Conservation (phyloP, 129 eudicot species). For the Arctium lappa region DNA sequence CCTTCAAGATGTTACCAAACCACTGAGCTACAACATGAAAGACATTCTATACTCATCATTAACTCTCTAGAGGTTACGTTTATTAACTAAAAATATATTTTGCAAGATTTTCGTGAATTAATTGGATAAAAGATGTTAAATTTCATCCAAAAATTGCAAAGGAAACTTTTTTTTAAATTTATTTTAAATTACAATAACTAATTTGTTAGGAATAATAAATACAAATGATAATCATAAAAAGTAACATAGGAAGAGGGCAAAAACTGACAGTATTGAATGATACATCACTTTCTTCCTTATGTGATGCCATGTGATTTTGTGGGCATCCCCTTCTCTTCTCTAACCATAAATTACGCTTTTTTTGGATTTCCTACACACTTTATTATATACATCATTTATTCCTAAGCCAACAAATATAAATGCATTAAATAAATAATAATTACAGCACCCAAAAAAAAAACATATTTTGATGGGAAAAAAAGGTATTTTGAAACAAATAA, state of each 20-base stretch:
- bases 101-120: neutral
- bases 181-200: neutral
- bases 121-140: neutral
- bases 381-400: conserved; percentile 11
- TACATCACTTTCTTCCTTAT: conserved; percentile 35
- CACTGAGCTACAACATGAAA: too few species aligned
- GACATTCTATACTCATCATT: too few species aligned
- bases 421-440: neutral
- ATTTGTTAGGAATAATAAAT: neutral
- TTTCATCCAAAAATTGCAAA: neutral
- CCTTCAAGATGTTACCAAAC: too few species aligned
- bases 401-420: neutral
- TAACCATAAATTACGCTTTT: conserved; percentile 22
- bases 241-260: conserved; percentile 21
- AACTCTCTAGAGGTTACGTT: too few species aligned
- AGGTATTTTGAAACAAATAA: too few species aligned
- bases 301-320: conserved; percentile 39
- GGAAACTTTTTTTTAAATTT: neutral
- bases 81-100: too few species aligned
- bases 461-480: too few species aligned
- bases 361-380: neutral
- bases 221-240: neutral
- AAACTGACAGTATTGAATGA: conserved; percentile 27
- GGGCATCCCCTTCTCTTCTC: conserved; percentile 24
- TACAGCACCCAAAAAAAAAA: neutral